Evolutionary conservation across 2,329 filamentous ascomycete genomes (phyloP).

Genomic region (Aureobasidium sp.): DNA sequence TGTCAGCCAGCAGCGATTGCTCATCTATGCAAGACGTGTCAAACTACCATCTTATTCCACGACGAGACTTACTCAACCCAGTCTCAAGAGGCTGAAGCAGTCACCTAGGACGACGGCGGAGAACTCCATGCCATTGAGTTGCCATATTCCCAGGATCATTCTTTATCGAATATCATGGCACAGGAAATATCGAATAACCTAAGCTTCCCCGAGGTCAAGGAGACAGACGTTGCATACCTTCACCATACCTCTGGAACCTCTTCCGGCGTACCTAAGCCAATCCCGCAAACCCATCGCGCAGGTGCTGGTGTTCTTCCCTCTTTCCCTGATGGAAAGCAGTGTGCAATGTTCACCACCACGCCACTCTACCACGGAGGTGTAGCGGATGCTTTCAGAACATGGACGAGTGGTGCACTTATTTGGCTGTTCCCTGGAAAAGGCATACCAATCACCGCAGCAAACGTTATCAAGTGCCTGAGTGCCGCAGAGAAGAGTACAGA

Average conservation of each 20-base stretch:
- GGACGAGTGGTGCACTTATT: constrained; percentile 50
- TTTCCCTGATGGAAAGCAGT: constrained; percentile 28
- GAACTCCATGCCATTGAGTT: constrained; percentile 9
- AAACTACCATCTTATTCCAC: constrained; percentile 36
- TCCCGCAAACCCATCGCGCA: constrained; percentile 48
- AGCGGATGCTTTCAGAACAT: constrained; percentile 53
- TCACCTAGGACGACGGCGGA: constrained; percentile 15
- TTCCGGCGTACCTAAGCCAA: constrained; percentile 53
- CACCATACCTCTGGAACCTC: constrained; percentile 59
- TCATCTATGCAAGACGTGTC: constrained; percentile 43
- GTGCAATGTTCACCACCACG: constrained; percentile 55
- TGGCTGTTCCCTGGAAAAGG: constrained; percentile 54
- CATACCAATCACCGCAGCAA: constrained; percentile 47
- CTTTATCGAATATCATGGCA: neutral
- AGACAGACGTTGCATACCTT: constrained; percentile 44
- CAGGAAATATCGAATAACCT: neutral
- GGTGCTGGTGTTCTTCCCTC: constrained; percentile 47
- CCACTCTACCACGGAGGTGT: constrained; percentile 58
- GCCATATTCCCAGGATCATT: constrained; percentile 12
- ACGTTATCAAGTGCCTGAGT: constrained; percentile 41
- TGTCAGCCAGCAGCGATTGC: constrained; percentile 39
- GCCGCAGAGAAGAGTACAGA: constrained; percentile 23
- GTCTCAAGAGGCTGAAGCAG: constrained; percentile 21
- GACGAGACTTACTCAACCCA: constrained; percentile 32
- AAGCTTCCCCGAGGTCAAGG: constrained; percentile 15